Evolutionary conservation across 2,329 filamentous ascomycete genomes (phyloP), one percentile per base, ranked within the genome.

Genomic region (Pyrenophora teres): DNA sequence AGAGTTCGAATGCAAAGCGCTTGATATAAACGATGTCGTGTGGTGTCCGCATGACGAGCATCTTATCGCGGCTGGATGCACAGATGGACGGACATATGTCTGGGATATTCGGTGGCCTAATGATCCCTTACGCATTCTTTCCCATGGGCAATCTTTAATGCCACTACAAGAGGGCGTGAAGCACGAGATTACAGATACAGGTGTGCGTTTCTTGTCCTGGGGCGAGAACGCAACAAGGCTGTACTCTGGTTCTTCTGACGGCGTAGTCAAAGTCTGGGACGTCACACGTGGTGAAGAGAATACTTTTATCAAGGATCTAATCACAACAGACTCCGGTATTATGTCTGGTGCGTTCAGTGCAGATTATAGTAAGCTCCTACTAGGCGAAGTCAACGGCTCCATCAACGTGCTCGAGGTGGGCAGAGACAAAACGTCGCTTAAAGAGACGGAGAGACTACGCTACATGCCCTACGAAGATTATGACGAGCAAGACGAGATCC

Each of bases 231-330:
- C 77, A 15, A 76, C 77, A 6, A 74, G 81, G 1, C 74, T 87
- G 7, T 85, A 82, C 64, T 84, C 81, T 19, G 84, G 83, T 13
- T 81, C 81, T 5, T 85, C 83, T 4, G 84, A 87, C 63, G 84
- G 84, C 3, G 71, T 81, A 0, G 71, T 87, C 33, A 85, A 85
- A 52, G 73, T 75, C 3, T 87, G 84, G 84, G 78, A 87, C 63
- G 79, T 84, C 2, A 77, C 80, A 38, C 75, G 76, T 8, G 75
- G 81, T 1, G 66, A 76, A 0, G 75, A 81, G 38, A 78, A 85
- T 65, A 77, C 76, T 0, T 76, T 80, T 30, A 68, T 84, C 18
- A 72, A 77, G n/a, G 78, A 86, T 52, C 67, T 82, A 1, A 74
- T 76, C 1, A 73, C 68, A 0, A 70, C 83, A 8, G 63, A 77